A percentile compares a stretch with the other conserved stretches of the same genome.
Evolutionary conservation across 768 basidiomycete species (phyloP).

Genomic region (Roridomyces roridus): DNA sequence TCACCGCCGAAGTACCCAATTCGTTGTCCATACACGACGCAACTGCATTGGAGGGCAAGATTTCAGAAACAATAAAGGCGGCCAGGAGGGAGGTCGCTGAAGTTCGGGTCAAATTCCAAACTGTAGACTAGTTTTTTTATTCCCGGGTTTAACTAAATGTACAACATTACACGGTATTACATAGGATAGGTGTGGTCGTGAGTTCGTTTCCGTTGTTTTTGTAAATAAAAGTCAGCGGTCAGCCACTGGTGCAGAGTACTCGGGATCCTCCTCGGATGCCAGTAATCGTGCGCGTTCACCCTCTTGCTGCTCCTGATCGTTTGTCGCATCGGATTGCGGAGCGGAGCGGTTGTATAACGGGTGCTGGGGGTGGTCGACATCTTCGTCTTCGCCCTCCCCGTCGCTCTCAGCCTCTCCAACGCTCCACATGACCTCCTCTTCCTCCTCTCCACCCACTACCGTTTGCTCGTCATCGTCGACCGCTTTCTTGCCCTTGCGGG

Average conservation of each 20-base stretch:
- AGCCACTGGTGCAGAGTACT: background rate
- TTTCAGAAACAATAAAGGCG: slow-evolving; percentile 58
- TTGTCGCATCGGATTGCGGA: slow-evolving; percentile 24
- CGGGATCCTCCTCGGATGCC: slow-evolving; percentile 25
- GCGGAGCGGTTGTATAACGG: slow-evolving; percentile 35
- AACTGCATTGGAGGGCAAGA: slow-evolving; percentile 65
- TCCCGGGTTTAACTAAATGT: too few relatives aligned
- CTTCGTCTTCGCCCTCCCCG: slow-evolving; percentile 47
- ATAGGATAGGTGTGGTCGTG: too few relatives aligned
- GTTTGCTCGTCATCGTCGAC: slow-evolving; percentile 45
- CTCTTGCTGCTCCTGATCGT: slow-evolving; percentile 27
- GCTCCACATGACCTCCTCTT: slow-evolving; percentile 66
- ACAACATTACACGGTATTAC: too few relatives aligned
- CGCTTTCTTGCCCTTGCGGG: slow-evolving; percentile 23
- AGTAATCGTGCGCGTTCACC: slow-evolving; percentile 55
- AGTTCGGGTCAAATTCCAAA: slow-evolving; percentile 69
- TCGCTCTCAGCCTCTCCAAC: slow-evolving; percentile 76
- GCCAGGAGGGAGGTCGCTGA: slow-evolving; percentile 74
- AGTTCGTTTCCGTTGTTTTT: background rate
- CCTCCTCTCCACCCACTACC: slow-evolving; percentile 46
- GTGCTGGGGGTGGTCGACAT: slow-evolving; percentile 51
- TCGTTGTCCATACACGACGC: slow-evolving; percentile 63
- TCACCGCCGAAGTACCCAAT: slow-evolving; percentile 74
- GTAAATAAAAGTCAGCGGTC: background rate
- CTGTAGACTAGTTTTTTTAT: slow-evolving; percentile 36